Evolutionary conservation across 2,329 filamentous ascomycete genomes (phyloP), one percentile per base, ranked within the genome.

Genomic region (Coniochaeta sp.): DNA sequence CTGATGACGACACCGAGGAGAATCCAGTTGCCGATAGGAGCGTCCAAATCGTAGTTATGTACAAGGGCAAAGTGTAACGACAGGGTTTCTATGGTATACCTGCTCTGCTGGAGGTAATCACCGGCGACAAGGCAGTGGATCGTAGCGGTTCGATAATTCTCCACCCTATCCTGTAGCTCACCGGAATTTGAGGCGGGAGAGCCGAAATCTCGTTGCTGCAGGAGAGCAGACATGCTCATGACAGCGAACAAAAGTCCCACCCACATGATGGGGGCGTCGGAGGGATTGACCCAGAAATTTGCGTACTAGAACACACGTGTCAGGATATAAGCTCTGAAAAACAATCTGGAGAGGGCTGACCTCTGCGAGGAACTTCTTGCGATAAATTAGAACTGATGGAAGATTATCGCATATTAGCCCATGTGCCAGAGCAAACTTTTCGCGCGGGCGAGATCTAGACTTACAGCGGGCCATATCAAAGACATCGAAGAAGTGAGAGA

Each of bases 211-310:
- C 80, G 74, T 59, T 81, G 75, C 65, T 87, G 88, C 19, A 85
- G 87, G 61, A 87, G 78, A 69, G 87, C 77, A 3, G 85, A 83
- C 47, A 88, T 74, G 66, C 84, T 81, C 82, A 88, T 84, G 78
- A 88, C 86, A 52, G 69, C 68, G 63, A 78, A 80, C 8, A 79
- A 62, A 1, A 77, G 67, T 3, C 76, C 76, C 19, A 79, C 62
- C 77, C 77, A 80, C 64, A 75, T 73, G 9, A 75, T 70, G 0
- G 76, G 67, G 2, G 70, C 69, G 19, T 65, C 65, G 11, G 68
- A 70, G 1, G 73, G 75, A 40, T 72, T 67, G n/a, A 62, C 59
- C 77, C 77, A 80, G 62, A 80, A 79, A 1, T 63, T 33, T 26
- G n/a, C 33, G 26, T 59, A 59, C 58, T 59, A 19, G 7, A 31